Evolutionary conservation across 176 grass and related monocot species (phyloP), one percentile per base, ranked within the genome.

Genomic region (Bothriochloa decipiens): DNA sequence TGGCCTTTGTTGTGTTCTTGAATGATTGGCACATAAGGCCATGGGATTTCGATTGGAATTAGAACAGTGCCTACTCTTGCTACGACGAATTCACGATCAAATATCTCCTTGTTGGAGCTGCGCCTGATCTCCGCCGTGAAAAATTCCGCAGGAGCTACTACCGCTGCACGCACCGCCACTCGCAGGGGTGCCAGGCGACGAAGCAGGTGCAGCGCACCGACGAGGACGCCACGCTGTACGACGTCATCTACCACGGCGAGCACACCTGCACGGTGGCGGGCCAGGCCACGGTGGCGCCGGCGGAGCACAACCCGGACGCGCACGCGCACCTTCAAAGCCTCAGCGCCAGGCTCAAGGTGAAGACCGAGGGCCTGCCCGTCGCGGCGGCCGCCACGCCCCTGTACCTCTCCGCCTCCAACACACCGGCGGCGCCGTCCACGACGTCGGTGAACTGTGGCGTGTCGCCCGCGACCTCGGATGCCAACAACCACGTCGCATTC

Each of bases 181-280:
- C 86, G 0, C 76, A 89, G 75, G 86, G 83, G 5, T 97, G 95
- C 63, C 0, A 4, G 39, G 92, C 92, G 57, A 92, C 75, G 33
- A 97, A 94, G 67, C 92, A 94, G 81, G 83, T 92, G 65, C 92
- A 94, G 92, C 87, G 84, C 85, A 84, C 49, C 61, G 88, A 92
- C 36, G 84, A 92, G 27, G 92, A 97, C 63, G 49, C 92, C 0
- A 33, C 40, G 25, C 25, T 97, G 40, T 94, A 89, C 75, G 86
- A 97, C 71, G 74, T 97, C 70, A 79, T 72, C 46, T 97, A 94
- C 88, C 70, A 70, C 72, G 92, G 90, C 29, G 39, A 62, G 0
- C 95, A 97, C 90, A 97, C 95, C 58, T 97, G 92, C 69, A 62
- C 53, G 64, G 26, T 60, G 2, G 27, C 11, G 2, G 15, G 28